These are phyloP conservation scores for Candida ipomoeae DNA, from an alignment of 805 yeast species.

Conservation along the genomic window DNA sequence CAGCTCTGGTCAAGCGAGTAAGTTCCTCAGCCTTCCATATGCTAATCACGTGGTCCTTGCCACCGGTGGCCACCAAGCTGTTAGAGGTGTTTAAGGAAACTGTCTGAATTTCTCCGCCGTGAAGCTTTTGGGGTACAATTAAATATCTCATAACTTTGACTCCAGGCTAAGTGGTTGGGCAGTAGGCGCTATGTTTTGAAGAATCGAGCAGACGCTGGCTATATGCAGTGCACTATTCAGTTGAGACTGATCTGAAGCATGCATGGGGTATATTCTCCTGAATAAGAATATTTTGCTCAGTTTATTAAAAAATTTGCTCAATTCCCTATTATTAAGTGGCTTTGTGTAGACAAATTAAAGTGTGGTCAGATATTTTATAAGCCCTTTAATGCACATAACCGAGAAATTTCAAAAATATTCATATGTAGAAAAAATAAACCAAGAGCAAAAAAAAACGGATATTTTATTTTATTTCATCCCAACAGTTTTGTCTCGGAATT, in stretches of 20 bases:
- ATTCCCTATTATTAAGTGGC: too few relatives aligned
- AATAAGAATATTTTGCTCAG: too few relatives aligned
- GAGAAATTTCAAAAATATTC: too few relatives aligned
- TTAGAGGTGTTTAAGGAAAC: slow-evolving; percentile 25
- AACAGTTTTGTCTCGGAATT: not conserved
- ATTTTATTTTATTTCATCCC: too few relatives aligned
- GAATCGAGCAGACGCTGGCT: not conserved
- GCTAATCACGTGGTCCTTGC: slow-evolving; percentile 28
- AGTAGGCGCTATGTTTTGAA: slow-evolving; percentile 2
- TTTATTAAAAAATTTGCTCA: too few relatives aligned
- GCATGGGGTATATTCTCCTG: too few relatives aligned
- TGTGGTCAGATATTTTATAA: too few relatives aligned
- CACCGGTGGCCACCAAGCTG: slow-evolving; percentile 30
- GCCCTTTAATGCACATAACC: too few relatives aligned
- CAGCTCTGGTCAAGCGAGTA: slow-evolving; percentile 5
- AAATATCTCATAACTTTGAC: slow-evolving; percentile 26
- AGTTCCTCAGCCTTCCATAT: slow-evolving; percentile 29
- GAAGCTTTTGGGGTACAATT: slow-evolving; percentile 30
- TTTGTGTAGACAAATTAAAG: too few relatives aligned
- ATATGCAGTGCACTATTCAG: not conserved
- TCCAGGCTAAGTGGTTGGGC: not conserved
- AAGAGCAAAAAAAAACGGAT: too few relatives aligned
- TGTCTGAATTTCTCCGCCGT: slow-evolving; percentile 37
- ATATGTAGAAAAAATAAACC: too few relatives aligned
- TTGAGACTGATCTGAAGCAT: not conserved